phyloP scores from a whole-genome alignment of 2,329 filamentous ascomycete species.

The Rhytidhysteron rufulum region DNA sequence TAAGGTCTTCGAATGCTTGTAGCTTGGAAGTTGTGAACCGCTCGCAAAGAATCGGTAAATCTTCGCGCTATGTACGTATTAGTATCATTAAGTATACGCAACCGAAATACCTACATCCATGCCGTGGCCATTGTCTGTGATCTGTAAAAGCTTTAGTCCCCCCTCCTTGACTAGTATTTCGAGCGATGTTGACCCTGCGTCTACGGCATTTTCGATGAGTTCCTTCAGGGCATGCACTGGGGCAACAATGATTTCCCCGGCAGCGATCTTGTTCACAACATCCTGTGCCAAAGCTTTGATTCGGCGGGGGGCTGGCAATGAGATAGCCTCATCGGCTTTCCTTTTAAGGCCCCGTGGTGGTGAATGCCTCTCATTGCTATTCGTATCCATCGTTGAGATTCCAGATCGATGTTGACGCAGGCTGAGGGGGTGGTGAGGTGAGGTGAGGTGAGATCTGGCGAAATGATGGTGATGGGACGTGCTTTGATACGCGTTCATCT shows the following conservation, averaged over 20 bases:
- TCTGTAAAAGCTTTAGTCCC: slow-evolving; percentile 89
- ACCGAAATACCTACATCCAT: slow-evolving; percentile 72
- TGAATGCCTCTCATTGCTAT: slow-evolving; percentile 23
- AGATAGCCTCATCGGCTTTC: slow-evolving; percentile 30
- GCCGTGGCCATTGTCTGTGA: slow-evolving; percentile 94
- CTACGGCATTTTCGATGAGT: slow-evolving; percentile 92
- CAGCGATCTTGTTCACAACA: slow-evolving; percentile 98
- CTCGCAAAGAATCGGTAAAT: slow-evolving; percentile 87
- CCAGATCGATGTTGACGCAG: not conserved
- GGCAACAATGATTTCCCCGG: slow-evolving; percentile 96
- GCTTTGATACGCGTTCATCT: not conserved
- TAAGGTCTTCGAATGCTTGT: slow-evolving; percentile 86
- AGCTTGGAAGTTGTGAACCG: slow-evolving; percentile 97
- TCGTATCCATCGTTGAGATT: slow-evolving; percentile 19
- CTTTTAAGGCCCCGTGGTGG: slow-evolving; percentile 34
- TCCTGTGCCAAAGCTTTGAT: slow-evolving; percentile 80
- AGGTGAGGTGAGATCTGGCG: not conserved
- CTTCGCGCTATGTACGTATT: slow-evolving; percentile 64
- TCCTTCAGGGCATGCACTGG: slow-evolving; percentile 96
- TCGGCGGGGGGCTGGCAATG: slow-evolving; percentile 37
- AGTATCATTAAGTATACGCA: too few relatives aligned
- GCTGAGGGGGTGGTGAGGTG: not conserved
- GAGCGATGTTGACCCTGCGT: slow-evolving; percentile 88
- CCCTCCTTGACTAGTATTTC: slow-evolving; percentile 94
- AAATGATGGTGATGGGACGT: not conserved